These are phyloP conservation scores for Agrocybe chaxingu DNA, from an alignment of 768 basidiomycete species.

Conservation along the genomic window DNA sequence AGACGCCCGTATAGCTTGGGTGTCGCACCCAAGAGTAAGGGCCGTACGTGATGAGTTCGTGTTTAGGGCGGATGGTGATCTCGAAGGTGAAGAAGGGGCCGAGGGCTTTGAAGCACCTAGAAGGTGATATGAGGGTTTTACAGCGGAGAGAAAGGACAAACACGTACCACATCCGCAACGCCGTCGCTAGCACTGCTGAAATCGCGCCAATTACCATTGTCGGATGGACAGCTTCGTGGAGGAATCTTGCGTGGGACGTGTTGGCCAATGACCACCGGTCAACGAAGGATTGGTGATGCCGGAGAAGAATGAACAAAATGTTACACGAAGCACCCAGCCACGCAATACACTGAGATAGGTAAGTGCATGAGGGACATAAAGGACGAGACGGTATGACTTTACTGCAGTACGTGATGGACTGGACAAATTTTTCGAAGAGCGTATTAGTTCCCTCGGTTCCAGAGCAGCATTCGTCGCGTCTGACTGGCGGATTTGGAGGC, in stretches of 20 bases:
- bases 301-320: conserved; percentile 4
- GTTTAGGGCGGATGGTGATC: conserved; percentile 35
- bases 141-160: neutral
- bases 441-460: conserved; percentile 24
- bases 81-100: conserved; percentile 43
- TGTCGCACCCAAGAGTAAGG: conserved; percentile 44
- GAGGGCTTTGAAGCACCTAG: conserved; percentile 37
- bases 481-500: conserved; percentile 36
- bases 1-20: conserved; percentile 41
- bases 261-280: conserved; percentile 4
- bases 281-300: conserved; percentile 4
- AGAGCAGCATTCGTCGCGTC: conserved; percentile 28
- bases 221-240: conserved; percentile 14
- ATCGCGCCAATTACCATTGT: conserved; percentile 22
- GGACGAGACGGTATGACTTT: conserved; percentile 21
- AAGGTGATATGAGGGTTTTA: neutral
- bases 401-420: conserved; percentile 33
- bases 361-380: neutral
- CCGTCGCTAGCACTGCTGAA: conserved; percentile 22
- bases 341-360: conserved; percentile 21
- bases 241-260: neutral
- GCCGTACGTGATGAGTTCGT: conserved; percentile 38
- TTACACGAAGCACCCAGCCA: conserved; percentile 25
- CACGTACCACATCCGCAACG: conserved; percentile 29
- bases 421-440: conserved; percentile 33